phyloP scores from a whole-genome alignment of 805 yeast species.

The Sungouiella thailandica region DNA sequence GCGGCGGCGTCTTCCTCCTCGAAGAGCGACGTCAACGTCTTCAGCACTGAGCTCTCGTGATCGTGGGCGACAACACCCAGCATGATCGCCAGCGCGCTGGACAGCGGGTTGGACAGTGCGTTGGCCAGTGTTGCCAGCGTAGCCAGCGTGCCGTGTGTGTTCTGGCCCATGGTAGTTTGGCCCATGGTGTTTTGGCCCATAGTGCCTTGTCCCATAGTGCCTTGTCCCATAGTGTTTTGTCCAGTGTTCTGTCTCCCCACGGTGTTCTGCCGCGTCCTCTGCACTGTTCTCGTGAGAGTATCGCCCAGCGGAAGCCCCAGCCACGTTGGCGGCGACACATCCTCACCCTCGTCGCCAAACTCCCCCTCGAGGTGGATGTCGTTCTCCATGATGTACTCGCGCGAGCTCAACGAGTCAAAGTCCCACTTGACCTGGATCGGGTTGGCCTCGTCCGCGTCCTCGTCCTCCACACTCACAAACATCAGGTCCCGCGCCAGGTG shows the following conservation, averaged over 20 bases:
- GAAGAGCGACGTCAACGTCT: conserved; percentile 12
- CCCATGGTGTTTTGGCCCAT: no score
- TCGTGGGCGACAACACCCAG: no score
- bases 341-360: conserved; percentile 10
- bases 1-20: conserved; percentile 9
- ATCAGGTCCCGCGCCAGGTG: conserved; percentile 51
- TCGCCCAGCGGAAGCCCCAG: conserved; percentile 11
- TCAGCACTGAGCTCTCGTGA: conserved; percentile 9
- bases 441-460: conserved; percentile 10
- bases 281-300: conserved; percentile 17
- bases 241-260: no score
- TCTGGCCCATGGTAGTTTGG: no score
- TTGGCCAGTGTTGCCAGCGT: conserved; percentile 7
- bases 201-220: no score
- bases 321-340: conserved; percentile 18
- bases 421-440: conserved; percentile 70
- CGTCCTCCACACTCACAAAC: conserved; percentile 22
- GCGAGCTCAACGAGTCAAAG: conserved; percentile 73
- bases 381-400: conserved; percentile 69
- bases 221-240: no score
- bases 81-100: no score
- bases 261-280: no score
- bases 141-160: conserved; percentile 11
- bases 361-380: conserved; percentile 53
- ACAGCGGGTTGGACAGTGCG: background rate